phyloP scores from a whole-genome alignment of 768 basidiomycete species.

The Mycena vitilis region DNA sequence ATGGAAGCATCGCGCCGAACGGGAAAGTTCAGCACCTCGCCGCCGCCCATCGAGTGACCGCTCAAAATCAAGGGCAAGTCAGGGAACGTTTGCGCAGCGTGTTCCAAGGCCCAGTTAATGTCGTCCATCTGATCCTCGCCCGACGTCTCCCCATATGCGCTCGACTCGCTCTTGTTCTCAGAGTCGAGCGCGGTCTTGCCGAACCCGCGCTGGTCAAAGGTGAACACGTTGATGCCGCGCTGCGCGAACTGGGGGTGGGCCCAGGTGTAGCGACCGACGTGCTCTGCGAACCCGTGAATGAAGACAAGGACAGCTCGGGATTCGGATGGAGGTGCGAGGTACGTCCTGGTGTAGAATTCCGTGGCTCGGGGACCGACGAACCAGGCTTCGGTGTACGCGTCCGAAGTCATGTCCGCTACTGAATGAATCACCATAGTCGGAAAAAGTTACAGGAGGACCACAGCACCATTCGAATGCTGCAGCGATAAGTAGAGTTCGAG shows the following conservation, averaged over 20 bases:
- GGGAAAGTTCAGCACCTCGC: conserved; percentile 67
- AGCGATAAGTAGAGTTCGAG: no score
- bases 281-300: conserved; percentile 84
- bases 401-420: conserved; percentile 27
- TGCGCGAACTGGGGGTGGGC: conserved; percentile 67
- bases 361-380: conserved; percentile 66
- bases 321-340: conserved; percentile 53
- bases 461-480: no score
- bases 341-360: conserved; percentile 78
- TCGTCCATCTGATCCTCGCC: conserved; percentile 73
- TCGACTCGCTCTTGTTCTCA: conserved; percentile 63
- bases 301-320: conserved; percentile 73
- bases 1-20: conserved; percentile 53
- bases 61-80: conserved; percentile 75
- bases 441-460: no score
- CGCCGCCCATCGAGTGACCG: conserved; percentile 92
- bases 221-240: conserved; percentile 71
- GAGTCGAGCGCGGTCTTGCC: conserved; percentile 78
- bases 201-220: conserved; percentile 85
- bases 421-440: neutral
- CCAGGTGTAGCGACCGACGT: conserved; percentile 77
- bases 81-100: conserved; percentile 58
- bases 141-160: conserved; percentile 73
- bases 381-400: conserved; percentile 63
- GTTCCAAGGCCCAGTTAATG: conserved; percentile 74